Conservation (phyloP, 2,329 filamentous ascomycete genomes). For the Grosmannia clavigera region DNA sequence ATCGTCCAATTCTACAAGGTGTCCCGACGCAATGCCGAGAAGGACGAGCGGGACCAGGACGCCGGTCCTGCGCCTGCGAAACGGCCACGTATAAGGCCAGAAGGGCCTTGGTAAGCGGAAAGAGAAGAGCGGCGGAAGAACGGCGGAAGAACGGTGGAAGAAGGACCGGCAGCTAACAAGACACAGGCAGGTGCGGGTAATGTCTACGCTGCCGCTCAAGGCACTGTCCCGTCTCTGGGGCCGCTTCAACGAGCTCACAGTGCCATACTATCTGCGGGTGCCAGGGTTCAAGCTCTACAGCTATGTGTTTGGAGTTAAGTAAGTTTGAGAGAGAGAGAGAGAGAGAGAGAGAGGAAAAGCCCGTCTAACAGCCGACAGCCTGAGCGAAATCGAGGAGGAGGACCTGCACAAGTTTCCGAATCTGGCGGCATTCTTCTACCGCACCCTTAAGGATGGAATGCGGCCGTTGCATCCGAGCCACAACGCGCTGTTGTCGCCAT, state of each 20-base stretch:
- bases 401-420: slow-evolving; percentile 88
- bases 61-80: slow-evolving; percentile 28
- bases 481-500: slow-evolving; percentile 71
- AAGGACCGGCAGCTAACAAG: background rate
- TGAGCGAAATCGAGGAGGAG: slow-evolving; percentile 75
- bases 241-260: slow-evolving; percentile 75
- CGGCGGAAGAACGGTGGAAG: background rate
- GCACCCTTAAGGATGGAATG: slow-evolving; percentile 76
- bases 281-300: slow-evolving; percentile 89
- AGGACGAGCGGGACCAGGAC: slow-evolving; percentile 29
- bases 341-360: too few relatives aligned
- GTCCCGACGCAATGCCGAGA: slow-evolving; percentile 38
- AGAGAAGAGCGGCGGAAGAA: background rate
- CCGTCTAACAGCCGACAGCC: slow-evolving; percentile 28
- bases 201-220: slow-evolving; percentile 86
- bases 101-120: slow-evolving; percentile 61
- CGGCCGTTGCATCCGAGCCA: slow-evolving; percentile 74
- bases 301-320: slow-evolving; percentile 81
- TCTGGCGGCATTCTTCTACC: slow-evolving; percentile 93
- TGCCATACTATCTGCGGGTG: slow-evolving; percentile 77
- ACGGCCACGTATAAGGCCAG: slow-evolving; percentile 57
- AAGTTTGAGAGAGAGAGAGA: slow-evolving; percentile 1
- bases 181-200: slow-evolving; percentile 72
- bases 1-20: slow-evolving; percentile 75
- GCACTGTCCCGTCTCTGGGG: slow-evolving; percentile 84